Evolutionary conservation across 2,329 filamentous ascomycete genomes (phyloP).

Genomic region (Paecilomyces niveus): DNA sequence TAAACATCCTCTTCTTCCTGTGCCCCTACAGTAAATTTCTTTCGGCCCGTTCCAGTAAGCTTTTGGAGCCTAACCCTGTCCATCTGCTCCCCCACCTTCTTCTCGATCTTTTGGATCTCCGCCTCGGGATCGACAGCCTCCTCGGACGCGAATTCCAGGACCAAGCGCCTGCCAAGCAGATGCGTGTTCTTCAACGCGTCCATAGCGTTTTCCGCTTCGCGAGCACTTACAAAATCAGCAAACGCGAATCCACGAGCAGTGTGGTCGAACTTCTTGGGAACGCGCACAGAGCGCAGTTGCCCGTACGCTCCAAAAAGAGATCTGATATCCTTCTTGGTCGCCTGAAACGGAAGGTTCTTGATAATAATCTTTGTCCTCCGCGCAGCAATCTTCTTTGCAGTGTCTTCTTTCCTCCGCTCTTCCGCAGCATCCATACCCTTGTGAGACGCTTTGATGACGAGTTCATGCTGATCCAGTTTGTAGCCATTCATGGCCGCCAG

Average conservation of each 20-base stretch:
- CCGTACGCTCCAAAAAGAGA: conserved; percentile 84
- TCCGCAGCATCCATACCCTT: conserved; percentile 81
- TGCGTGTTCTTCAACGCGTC: conserved; percentile 88
- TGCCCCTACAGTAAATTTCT: conserved; percentile 78
- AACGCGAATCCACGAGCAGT: conserved; percentile 91
- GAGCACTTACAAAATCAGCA: conserved; percentile 85
- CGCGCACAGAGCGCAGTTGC: conserved; percentile 81
- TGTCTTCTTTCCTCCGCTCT: conserved; percentile 74
- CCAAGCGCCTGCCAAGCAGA: conserved; percentile 78
- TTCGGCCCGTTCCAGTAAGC: conserved; percentile 72
- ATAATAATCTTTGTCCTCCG: conserved; percentile 88
- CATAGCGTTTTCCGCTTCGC: conserved; percentile 86
- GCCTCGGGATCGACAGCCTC: conserved; percentile 89
- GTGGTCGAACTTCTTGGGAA: conserved; percentile 91
- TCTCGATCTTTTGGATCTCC: conserved; percentile 94
- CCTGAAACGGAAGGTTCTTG: conserved; percentile 97
- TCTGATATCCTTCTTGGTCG: conserved; percentile 84
- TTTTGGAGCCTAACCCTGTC: conserved; percentile 87
- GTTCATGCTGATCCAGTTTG: conserved; percentile 76
- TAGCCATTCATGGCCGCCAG: conserved; percentile 81
- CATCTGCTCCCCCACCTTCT: conserved; percentile 84
- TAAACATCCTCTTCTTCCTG: conserved; percentile 55
- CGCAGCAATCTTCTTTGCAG: conserved; percentile 68
- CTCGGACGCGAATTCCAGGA: conserved; percentile 84
- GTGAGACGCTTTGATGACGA: conserved; percentile 80